Percentiles rank a stretch among this genome's conserved stretches.
These are phyloP conservation scores for Lagenaria siceraria DNA, from an alignment of 306 rosid species.

Conservation along the genomic window DNA sequence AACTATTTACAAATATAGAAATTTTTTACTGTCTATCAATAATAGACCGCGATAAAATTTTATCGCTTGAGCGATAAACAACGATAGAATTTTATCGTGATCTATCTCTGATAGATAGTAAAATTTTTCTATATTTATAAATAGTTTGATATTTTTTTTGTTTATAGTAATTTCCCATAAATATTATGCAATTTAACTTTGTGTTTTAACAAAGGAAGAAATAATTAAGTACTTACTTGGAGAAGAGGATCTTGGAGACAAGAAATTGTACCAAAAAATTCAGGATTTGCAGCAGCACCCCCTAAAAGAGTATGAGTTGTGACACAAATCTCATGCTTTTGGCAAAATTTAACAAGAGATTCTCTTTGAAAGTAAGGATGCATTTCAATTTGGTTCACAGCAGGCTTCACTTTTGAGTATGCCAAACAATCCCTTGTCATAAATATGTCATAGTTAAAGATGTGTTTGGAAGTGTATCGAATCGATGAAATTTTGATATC, in stretches of 20 bases:
- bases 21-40: too few species aligned
- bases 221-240: constrained; percentile 30
- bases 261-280: constrained; percentile 70
- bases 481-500: too few species aligned
- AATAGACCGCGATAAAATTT: too few species aligned
- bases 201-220: background rate
- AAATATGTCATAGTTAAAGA: constrained; percentile 50
- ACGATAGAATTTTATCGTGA: too few species aligned
- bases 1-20: too few species aligned
- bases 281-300: constrained; percentile 68
- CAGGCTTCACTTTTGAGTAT: constrained; percentile 86
- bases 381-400: constrained; percentile 87
- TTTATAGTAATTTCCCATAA: too few species aligned
- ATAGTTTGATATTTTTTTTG: too few species aligned
- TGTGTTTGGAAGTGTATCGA: too few species aligned
- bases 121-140: too few species aligned
- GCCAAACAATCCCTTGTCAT: constrained; percentile 83
- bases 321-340: constrained; percentile 67
- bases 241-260: constrained; percentile 66
- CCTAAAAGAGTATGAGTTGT: constrained; percentile 93
- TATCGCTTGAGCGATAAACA: too few species aligned
- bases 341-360: constrained; percentile 71
- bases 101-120: too few species aligned
- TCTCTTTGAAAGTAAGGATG: constrained; percentile 95
- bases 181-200: too few species aligned